phyloP scores from a whole-genome alignment of 2,329 filamentous ascomycete species.

The Aspergillus sp. region DNA sequence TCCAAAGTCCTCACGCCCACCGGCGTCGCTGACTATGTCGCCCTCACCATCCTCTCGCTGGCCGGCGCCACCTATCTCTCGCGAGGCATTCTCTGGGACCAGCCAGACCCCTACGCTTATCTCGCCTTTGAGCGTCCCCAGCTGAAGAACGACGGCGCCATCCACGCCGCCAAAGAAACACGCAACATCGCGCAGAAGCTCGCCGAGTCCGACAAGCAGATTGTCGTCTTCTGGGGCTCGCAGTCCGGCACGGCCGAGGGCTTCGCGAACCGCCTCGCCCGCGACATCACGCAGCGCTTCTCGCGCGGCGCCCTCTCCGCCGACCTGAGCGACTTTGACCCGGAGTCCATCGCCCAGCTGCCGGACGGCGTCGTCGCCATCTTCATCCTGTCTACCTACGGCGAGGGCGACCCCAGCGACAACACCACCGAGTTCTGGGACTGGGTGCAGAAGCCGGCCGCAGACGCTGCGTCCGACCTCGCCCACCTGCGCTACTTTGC shows the following conservation, averaged over 20 bases:
- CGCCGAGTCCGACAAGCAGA: constrained; percentile 57
- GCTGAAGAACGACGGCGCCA: constrained; percentile 29
- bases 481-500: constrained; percentile 72
- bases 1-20: constrained; percentile 20
- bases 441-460: constrained; percentile 77
- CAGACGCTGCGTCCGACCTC: constrained; percentile 56
- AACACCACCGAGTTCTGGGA: constrained; percentile 89
- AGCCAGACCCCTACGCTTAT: constrained; percentile 50
- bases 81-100: constrained; percentile 48
- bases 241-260: constrained; percentile 95
- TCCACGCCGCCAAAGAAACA: constrained; percentile 32
- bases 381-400: constrained; percentile 90
- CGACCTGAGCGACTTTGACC: constrained; percentile 91
- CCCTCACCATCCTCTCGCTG: constrained; percentile 37
- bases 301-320: constrained; percentile 93
- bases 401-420: constrained; percentile 92
- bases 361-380: constrained; percentile 82
- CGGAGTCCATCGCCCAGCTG: constrained; percentile 76
- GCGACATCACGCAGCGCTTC: constrained; percentile 87
- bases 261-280: constrained; percentile 83
- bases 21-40: constrained; percentile 33
- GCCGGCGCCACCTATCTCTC: constrained; percentile 42
- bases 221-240: constrained; percentile 90
- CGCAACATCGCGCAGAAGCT: constrained; percentile 49
- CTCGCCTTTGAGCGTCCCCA: constrained; percentile 53